Evolutionary conservation across 169 alveolate species (phyloP).

Genomic region (Cryptosporidium sp.): DNA sequence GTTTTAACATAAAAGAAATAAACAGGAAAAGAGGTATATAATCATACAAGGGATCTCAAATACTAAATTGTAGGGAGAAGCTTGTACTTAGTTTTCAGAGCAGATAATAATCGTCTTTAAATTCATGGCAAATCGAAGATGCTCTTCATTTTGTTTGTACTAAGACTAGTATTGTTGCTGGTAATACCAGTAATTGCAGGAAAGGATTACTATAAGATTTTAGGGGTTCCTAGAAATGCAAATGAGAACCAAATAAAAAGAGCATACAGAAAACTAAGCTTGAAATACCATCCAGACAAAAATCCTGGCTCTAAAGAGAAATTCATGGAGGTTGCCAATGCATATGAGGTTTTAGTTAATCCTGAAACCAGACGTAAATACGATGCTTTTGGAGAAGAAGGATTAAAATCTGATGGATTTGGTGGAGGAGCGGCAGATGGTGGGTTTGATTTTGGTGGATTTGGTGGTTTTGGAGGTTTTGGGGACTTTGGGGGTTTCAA

Average conservation of each 20-base stretch:
- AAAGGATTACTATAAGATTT: conserved; percentile 86
- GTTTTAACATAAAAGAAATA: neutral
- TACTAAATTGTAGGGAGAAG: neutral
- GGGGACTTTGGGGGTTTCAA: conserved; percentile 77
- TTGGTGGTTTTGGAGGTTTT: conserved; percentile 85
- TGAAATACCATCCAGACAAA: conserved; percentile 92
- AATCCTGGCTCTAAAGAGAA: conserved; percentile 89
- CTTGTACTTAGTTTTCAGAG: neutral
- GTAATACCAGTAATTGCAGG: conserved; percentile 76
- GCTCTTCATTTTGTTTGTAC: neutral
- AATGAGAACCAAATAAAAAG: conserved; percentile 89
- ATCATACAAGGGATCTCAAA: too few species aligned
- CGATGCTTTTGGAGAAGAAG: conserved; percentile 94
- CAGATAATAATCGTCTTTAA: neutral
- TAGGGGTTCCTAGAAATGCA: conserved; percentile 89
- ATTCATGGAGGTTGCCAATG: conserved; percentile 91
- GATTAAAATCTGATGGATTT: conserved; percentile 80
- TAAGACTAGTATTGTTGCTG: conserved; percentile 3
- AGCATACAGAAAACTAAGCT: conserved; percentile 93
- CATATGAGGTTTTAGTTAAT: conserved; percentile 93
- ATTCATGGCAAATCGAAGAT: conserved; percentile 2
- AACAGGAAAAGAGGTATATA: too few species aligned
- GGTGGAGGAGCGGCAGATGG: conserved; percentile 78
- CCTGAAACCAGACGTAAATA: conserved; percentile 90
- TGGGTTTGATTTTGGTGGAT: conserved; percentile 85